Base-by-base conservation (phyloP, 257 asterid species). In the Anisodus acutangulus region DNA sequence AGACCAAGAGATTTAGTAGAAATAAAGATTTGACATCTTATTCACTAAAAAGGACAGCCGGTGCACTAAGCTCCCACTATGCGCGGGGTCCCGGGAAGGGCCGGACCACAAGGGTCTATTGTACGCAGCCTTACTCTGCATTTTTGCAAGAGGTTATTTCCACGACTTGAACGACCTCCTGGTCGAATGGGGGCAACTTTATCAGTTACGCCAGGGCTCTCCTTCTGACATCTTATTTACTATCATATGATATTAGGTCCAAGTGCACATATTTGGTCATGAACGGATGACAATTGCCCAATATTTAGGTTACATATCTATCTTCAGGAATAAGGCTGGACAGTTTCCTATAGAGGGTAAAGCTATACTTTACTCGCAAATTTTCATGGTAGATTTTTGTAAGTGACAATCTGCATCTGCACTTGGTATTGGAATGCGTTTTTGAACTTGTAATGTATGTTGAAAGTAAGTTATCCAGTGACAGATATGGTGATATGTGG, bases 1-100 rank as follows among this genome's bases (percentile, higher is more conserved):
- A 19, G 41, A 49, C 59, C 59, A 10, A 47, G 79, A 72, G 19
- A 72, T 72, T 26, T 47, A 19, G 26, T 47, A 12, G 60, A 72
- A 51, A 47, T 72, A 47, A 47, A 72, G 41, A n/a, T 72, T 72
- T 47, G 60, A 47, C 60, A 72, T 72, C 80, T 47, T 72, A 10
- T 9, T n/a, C 3, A 71, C 15, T 71, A 43, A 22, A 22, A 22
- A 22, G 26, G 26, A 22, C 26, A 22, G 26, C 26, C 26, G 26
- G 26, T 22, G 26, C 26, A 22, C 26, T 22, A 22, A 22, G 26
- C 26, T 22, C 26, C 26, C 26, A 0, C 26, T 22, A 22, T 22
- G 26, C 26, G 26, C 26, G 26, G 26, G 26, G 26, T 22, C 26
- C 26, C 26, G 26, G 26, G 26, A 22, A 22, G 0, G 26, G 26